phyloP scores from a whole-genome alignment of 2,329 filamentous ascomycete genomes.

The Chaetomium olivaceum region DNA sequence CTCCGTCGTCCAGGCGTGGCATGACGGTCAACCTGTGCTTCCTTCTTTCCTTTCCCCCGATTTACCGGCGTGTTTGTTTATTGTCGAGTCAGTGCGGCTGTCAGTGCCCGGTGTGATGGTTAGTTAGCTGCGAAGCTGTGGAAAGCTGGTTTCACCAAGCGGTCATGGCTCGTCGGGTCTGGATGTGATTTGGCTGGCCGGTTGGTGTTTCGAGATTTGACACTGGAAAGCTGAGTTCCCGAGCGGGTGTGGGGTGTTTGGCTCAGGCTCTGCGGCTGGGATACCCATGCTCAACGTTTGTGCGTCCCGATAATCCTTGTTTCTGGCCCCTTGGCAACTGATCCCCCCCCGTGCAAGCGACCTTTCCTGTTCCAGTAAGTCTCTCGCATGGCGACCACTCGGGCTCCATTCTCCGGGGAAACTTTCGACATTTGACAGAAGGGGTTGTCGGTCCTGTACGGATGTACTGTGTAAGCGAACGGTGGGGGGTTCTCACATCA shows the following conservation, averaged over 20 bases:
- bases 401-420: constrained; percentile 8
- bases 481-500: constrained; percentile 4
- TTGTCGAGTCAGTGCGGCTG: background rate
- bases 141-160: background rate
- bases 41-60: background rate
- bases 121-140: background rate
- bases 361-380: constrained; percentile 2
- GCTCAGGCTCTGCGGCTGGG: background rate
- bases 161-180: background rate
- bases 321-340: constrained; percentile 12
- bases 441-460: too few species aligned
- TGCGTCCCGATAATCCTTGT: constrained; percentile 18
- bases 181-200: background rate
- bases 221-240: background rate
- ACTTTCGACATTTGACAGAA: constrained; percentile 8
- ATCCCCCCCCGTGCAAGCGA: background rate
- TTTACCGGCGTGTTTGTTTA: background rate
- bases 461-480: background rate
- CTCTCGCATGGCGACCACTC: background rate
- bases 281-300: constrained; percentile 5
- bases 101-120: background rate
- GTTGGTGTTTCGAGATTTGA: constrained; percentile 6
- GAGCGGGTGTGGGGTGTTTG: background rate
- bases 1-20: background rate
- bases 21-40: background rate